Conservation (phyloP, 2,329 filamentous ascomycete species). For the Emericellopsis cladophorae region DNA sequence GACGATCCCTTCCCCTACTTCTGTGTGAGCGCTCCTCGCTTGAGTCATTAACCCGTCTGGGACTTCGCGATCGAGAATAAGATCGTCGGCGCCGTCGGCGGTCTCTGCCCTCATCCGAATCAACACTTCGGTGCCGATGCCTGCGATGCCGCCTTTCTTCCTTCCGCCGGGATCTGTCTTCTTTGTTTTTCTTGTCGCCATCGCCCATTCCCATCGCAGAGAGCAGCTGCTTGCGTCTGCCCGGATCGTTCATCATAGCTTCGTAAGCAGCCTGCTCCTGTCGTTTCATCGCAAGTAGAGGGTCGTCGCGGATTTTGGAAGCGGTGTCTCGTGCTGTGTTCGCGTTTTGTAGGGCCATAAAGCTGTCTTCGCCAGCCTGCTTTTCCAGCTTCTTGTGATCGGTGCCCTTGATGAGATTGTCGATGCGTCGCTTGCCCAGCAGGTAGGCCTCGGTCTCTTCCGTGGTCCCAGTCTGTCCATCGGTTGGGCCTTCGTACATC, state of each 20-base stretch:
- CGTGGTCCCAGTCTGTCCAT: constrained; percentile 59
- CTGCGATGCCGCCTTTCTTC: constrained; percentile 21
- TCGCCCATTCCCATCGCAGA: constrained; percentile 46
- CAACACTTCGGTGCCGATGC: constrained; percentile 28
- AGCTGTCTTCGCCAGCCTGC: constrained; percentile 44
- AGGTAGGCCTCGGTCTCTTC: constrained; percentile 93
- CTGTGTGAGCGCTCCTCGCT: constrained; percentile 12
- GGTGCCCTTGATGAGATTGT: constrained; percentile 65
- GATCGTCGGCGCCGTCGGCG: constrained; percentile 29
- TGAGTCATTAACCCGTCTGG: constrained; percentile 15
- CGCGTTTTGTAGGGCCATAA: constrained; percentile 52
- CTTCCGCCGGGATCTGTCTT: constrained; percentile 20
- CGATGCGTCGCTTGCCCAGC: constrained; percentile 83
- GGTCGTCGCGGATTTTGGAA: constrained; percentile 80
- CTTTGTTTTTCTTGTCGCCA: constrained; percentile 30
- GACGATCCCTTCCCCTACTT: constrained; percentile 8
- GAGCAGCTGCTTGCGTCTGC: constrained; percentile 54
- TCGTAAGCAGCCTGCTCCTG: constrained; percentile 76
- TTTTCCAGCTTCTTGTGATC: constrained; percentile 76
- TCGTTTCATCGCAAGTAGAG: constrained; percentile 83
- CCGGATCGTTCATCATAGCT: constrained; percentile 67
- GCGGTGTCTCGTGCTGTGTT: constrained; percentile 71
- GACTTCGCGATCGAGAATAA: constrained; percentile 30
- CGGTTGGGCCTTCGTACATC: constrained; percentile 89
- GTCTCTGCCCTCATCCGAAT: constrained; percentile 22